Base-by-base conservation (phyloP, 257 asterid genomes). In the Nicotiana attenuata region DNA sequence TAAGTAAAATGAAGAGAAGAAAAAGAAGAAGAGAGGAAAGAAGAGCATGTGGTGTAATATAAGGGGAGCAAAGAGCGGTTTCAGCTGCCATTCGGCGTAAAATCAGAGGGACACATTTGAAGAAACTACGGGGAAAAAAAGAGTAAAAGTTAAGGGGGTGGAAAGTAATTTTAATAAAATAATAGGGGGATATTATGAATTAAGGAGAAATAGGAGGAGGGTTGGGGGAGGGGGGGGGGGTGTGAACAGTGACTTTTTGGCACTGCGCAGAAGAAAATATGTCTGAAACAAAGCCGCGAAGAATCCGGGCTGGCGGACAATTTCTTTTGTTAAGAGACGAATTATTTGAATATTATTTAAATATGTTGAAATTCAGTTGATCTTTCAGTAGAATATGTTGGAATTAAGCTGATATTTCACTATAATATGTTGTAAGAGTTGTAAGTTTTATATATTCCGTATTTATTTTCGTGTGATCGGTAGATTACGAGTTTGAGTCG, bases 51-150 rank as follows among this genome's bases (percentile, higher is more conserved):
- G 97, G 95, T 88, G 89, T 92, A 88, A 90, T 91, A 88, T 91
- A 91, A 90, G 85, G 97, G 97, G 86, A 87, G 88, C 50, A 85
- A 87, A 83, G 84, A 88, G 96, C 97, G 97, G 97, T 89, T 92
- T 88, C 78, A 78, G 88, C 94, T 89, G 96, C 94, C 97, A 92
- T 89, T 89, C 94, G 97, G 98, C 97, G 94, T 86, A 84, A 88
- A 87, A 83, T 80, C 86, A 88, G 94, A 90, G 95, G 90, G 95
- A 81, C 78, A 80, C 76, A 20, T 15, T 50, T 38, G 10, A 55
- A 84, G 10, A 50, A 80, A 78, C 81, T 59, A 71, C 47, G 60
- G 78, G 8, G 24, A 14, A 24, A 50, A 5, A 8, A 73, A 47
- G 79, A 22, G 63, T 45, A 73, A 73, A 73, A 73, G 79, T 24